These are phyloP conservation scores for Pulveroboletus sp. DNA, from an alignment of 768 basidiomycete genomes.

Conservation along the genomic window DNA sequence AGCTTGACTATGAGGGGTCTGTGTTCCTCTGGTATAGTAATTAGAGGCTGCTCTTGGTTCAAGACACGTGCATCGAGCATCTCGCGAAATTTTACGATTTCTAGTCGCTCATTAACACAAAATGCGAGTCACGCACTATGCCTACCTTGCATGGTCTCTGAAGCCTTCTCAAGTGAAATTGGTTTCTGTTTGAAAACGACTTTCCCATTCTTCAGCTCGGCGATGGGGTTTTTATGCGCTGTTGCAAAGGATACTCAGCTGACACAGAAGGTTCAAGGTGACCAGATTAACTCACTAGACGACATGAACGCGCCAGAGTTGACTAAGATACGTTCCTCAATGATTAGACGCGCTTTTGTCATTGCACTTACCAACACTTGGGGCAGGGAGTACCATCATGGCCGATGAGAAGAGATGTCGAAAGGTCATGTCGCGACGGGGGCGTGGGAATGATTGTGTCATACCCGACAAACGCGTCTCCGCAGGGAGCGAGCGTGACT, in stretches of 20 bases:
- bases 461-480: constrained; percentile 22
- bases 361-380: constrained; percentile 14
- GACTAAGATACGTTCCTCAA: constrained; percentile 10
- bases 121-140: neutral
- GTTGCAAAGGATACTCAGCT: constrained; percentile 23
- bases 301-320: constrained; percentile 5
- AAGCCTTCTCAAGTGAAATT: constrained; percentile 68
- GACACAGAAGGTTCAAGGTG: neutral
- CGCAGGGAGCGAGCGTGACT: no score
- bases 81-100: constrained; percentile 72
- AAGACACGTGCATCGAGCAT: constrained; percentile 57
- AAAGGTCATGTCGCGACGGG: constrained; percentile 20
- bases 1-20: constrained; percentile 75
- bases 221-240: constrained; percentile 40
- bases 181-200: constrained; percentile 72
- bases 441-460: constrained; percentile 30
- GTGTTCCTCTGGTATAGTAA: constrained; percentile 61
- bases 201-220: constrained; percentile 74
- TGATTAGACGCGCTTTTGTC: neutral
- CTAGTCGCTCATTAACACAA: constrained; percentile 32
- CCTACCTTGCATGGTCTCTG: constrained; percentile 78
- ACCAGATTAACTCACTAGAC: constrained; percentile 14
- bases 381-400: constrained; percentile 20
- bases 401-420: constrained; percentile 9
- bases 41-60: constrained; percentile 46